These are phyloP conservation scores for Ustilago cynodontis DNA, from an alignment of 1,284 basidiomycete genomes.

Conservation along the genomic window DNA sequence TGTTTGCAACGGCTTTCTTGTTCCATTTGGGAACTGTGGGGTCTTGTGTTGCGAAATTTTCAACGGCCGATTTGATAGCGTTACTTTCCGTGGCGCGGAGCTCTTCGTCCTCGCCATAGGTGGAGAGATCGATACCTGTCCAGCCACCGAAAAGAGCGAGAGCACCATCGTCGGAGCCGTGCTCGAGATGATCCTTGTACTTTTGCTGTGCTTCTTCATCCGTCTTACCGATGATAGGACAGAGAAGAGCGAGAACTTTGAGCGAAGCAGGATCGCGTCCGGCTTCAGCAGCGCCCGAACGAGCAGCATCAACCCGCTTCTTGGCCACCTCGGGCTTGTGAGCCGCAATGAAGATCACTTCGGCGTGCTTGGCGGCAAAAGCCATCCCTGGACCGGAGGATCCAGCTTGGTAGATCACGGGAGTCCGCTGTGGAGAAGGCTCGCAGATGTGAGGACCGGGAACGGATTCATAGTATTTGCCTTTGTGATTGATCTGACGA, in stretches of 20 bases:
- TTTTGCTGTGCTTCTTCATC: conserved; percentile 67
- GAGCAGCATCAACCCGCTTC: conserved; percentile 59
- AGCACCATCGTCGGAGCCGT: conserved; percentile 65
- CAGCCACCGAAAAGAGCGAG: conserved; percentile 69
- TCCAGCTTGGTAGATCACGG: conserved; percentile 70
- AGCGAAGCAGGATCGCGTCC: conserved; percentile 65
- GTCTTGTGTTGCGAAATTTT: conserved; percentile 62
- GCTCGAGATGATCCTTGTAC: conserved; percentile 57
- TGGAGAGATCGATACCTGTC: conserved; percentile 63
- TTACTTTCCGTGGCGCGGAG: conserved; percentile 55
- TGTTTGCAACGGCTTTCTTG: conserved; percentile 56
- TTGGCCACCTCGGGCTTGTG: conserved; percentile 63
- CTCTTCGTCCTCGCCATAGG: conserved; percentile 63
- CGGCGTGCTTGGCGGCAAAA: conserved; percentile 69
- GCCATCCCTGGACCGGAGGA: conserved; percentile 65
- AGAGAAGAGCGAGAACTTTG: conserved; percentile 66
- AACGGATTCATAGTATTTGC: conserved; percentile 64
- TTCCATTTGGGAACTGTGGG: conserved; percentile 65
- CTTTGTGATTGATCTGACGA: conserved; percentile 67
- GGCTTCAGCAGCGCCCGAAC: conserved; percentile 44
- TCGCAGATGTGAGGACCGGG: conserved; percentile 69
- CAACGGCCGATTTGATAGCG: conserved; percentile 65
- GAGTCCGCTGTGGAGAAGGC: conserved; percentile 68
- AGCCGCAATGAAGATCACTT: conserved; percentile 69
- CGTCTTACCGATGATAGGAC: conserved; percentile 65